Percentiles rank a stretch among this genome's conserved stretches.
Evolutionary conservation across 2,329 filamentous ascomycete genomes (phyloP).

Genomic region (Capronia americana): DNA sequence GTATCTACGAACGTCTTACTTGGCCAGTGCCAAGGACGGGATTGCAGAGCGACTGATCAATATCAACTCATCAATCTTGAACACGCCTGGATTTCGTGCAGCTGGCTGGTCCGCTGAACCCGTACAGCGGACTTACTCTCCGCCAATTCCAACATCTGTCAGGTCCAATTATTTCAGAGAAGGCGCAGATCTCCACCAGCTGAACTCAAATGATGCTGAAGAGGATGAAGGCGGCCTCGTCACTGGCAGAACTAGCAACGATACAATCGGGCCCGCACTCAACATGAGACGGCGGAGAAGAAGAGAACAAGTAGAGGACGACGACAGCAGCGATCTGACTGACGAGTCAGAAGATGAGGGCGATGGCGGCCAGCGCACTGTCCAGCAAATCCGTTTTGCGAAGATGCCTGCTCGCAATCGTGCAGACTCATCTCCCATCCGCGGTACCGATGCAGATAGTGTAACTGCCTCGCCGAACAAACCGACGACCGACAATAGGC

Average conservation of each 20-base stretch:
- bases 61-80: slow-evolving; percentile 67
- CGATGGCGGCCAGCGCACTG: slow-evolving; percentile 62
- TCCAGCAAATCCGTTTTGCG: slow-evolving; percentile 91
- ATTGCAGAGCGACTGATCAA: slow-evolving; percentile 70
- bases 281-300: slow-evolving; percentile 58
- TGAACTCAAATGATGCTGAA: slow-evolving; percentile 55
- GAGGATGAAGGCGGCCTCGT: slow-evolving; percentile 70
- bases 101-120: slow-evolving; percentile 66
- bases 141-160: slow-evolving; percentile 69
- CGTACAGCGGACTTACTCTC: slow-evolving; percentile 68
- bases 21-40: slow-evolving; percentile 68
- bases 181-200: slow-evolving; percentile 50
- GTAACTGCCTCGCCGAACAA: slow-evolving; percentile 63
- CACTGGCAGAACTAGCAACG: slow-evolving; percentile 62
- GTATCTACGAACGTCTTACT: slow-evolving; percentile 69
- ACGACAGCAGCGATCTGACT: slow-evolving; percentile 70
- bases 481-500: slow-evolving; percentile 53
- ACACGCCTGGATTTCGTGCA: slow-evolving; percentile 68
- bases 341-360: slow-evolving; percentile 71
- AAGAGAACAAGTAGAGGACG: slow-evolving; percentile 66
- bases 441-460: slow-evolving; percentile 59
- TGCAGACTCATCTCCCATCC: slow-evolving; percentile 85
- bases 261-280: slow-evolving; percentile 61
- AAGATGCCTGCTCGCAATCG: slow-evolving; percentile 91
- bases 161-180: slow-evolving; percentile 68